Conservation (phyloP, 345 rosid genomes). For the Laguncularia racemosa region DNA sequence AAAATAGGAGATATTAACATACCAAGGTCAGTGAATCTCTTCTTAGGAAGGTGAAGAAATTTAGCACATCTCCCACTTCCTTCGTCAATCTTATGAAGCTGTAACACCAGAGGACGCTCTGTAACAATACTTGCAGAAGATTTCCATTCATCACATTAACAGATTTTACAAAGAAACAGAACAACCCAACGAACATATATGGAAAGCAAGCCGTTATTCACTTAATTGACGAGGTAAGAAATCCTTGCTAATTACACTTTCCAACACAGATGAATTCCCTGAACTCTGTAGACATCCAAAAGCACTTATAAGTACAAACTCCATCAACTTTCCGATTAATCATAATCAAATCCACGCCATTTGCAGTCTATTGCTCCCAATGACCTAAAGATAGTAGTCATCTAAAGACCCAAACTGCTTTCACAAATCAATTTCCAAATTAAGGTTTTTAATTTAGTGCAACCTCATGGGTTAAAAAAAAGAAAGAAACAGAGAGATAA, state of each 20-base stretch:
- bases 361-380: too few species aligned
- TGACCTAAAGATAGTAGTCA: too few species aligned
- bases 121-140: constrained; percentile 78
- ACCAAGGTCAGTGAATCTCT: constrained; percentile 86
- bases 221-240: constrained; percentile 99
- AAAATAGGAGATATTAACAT: constrained; percentile 2
- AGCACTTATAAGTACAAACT: constrained; percentile 2
- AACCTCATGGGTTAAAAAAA: too few species aligned
- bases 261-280: constrained; percentile 96
- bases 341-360: too few species aligned
- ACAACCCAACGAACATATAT: neutral
- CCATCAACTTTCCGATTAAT: too few species aligned
- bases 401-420: too few species aligned
- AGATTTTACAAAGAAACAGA: neutral
- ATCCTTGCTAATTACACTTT: constrained; percentile 95
- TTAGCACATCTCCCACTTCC: constrained; percentile 92
- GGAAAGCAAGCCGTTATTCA: constrained; percentile 17
- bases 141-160: neutral
- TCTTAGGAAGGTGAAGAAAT: constrained; percentile 88
- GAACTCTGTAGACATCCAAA: constrained; percentile 63
- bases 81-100: constrained; percentile 93
- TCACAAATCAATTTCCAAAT: too few species aligned
- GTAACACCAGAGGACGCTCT: constrained; percentile 89
- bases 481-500: too few species aligned
- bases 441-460: too few species aligned